Percentiles rank a stretch among this genome's conserved stretches.
phyloP scores from a whole-genome alignment of 148 eudicot species.

The Amaranthus hypochondriacus region DNA sequence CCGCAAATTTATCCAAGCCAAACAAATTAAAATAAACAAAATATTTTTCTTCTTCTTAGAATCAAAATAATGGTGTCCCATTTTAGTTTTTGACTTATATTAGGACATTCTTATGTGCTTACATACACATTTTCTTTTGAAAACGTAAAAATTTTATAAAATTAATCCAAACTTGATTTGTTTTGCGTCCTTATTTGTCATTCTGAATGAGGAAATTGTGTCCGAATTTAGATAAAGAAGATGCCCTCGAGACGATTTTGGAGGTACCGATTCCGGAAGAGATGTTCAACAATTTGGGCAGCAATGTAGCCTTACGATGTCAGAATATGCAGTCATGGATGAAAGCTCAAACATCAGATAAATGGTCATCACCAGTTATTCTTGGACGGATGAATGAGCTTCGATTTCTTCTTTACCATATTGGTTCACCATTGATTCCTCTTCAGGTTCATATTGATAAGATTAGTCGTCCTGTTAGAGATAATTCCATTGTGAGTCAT shows the following conservation, averaged over 20 bases:
- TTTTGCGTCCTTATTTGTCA: no score
- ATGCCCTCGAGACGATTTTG: slow-evolving; percentile 75
- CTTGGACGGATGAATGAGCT: slow-evolving; percentile 78
- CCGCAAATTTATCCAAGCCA: slow-evolving; percentile 8
- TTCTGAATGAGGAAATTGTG: slow-evolving; percentile 72
- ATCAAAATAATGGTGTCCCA: not conserved
- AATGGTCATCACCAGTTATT: slow-evolving; percentile 70
- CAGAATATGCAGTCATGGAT: slow-evolving; percentile 91
- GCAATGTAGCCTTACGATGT: slow-evolving; percentile 55
- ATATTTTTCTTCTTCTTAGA: no score
- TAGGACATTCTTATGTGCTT: not conserved
- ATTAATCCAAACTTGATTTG: not conserved
- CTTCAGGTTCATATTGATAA: slow-evolving; percentile 71
- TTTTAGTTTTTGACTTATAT: not conserved
- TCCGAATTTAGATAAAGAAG: slow-evolving; percentile 84
- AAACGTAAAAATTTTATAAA: not conserved
- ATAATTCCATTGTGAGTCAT: slow-evolving; percentile 70
- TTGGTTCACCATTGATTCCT: slow-evolving; percentile 90
- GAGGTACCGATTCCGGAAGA: slow-evolving; percentile 98
- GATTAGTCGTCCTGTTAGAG: slow-evolving; percentile 51
- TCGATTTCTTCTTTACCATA: slow-evolving; percentile 64
- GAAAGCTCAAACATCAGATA: slow-evolving; percentile 82
- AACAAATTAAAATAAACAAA: not conserved
- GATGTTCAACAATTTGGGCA: slow-evolving; percentile 74
- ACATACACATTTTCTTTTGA: not conserved